A percentile compares a stretch with the other conserved stretches of the same genome.
phyloP scores from a whole-genome alignment of 495 filamentous ascomycete genomes.

The Jackrogersella multiformis region DNA sequence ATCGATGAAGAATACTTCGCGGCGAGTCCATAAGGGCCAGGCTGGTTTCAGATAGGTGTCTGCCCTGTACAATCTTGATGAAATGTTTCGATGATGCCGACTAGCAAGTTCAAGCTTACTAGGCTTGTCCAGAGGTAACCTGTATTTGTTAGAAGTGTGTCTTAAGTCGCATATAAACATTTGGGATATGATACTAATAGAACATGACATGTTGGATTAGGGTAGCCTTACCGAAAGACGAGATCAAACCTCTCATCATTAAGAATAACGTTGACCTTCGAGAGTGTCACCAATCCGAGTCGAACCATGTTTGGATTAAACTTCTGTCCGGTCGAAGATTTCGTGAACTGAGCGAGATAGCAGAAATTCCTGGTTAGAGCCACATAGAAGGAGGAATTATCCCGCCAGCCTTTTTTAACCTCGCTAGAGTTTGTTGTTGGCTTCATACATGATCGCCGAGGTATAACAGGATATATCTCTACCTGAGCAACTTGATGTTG shows the following conservation, averaged over 20 bases:
- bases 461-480: conserved; percentile 85
- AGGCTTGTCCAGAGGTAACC: conserved; percentile 70
- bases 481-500: conserved; percentile 76
- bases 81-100: conserved; percentile 77
- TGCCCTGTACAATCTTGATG: conserved; percentile 73
- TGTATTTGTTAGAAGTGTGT: conserved; percentile 47
- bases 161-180: background rate
- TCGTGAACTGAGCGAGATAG: conserved; percentile 79
- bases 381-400: conserved; percentile 86
- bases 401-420: conserved; percentile 67
- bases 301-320: conserved; percentile 27
- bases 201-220: background rate
- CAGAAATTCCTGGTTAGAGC: conserved; percentile 85
- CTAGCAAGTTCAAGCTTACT: conserved; percentile 81
- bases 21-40: conserved; percentile 76
- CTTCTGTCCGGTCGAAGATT: conserved; percentile 46
- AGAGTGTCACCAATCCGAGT: conserved; percentile 77
- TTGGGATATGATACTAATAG: background rate
- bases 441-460: conserved; percentile 67
- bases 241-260: conserved; percentile 88
- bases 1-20: conserved; percentile 68
- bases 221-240: conserved; percentile 72
- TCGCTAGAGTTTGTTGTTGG: conserved; percentile 59
- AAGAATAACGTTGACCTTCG: conserved; percentile 67
- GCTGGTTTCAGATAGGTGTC: conserved; percentile 83